Conservation (phyloP, 2,329 filamentous ascomycete species). For the Sporothrix schenckii region DNA sequence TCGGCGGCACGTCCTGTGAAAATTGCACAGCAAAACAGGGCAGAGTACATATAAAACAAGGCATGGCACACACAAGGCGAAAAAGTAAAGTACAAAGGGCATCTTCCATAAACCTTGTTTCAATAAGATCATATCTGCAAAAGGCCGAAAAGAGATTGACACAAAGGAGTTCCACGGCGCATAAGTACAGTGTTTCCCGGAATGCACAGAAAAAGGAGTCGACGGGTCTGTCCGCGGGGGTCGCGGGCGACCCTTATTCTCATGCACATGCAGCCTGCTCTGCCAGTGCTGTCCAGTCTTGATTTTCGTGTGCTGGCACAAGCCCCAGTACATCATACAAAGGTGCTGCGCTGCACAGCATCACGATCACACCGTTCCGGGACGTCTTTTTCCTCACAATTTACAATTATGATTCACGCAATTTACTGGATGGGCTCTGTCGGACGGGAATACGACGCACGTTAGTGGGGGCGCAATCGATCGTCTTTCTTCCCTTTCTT, state of each 20-base stretch:
- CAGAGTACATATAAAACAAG: not conserved
- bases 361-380: too few relatives aligned
- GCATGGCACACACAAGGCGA: not conserved
- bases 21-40: conserved; percentile 1
- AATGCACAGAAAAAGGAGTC: not conserved
- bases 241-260: not conserved
- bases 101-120: not conserved
- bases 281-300: not conserved
- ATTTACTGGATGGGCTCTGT: not conserved
- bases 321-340: too few relatives aligned
- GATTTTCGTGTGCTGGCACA: not conserved
- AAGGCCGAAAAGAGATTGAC: conserved; percentile 24
- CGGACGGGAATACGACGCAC: not conserved
- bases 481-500: not conserved
- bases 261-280: not conserved
- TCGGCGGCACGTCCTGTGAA: not conserved
- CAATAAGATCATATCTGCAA: conserved; percentile 26
- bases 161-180: not conserved
- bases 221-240: conserved; percentile 25
- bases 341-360: too few relatives aligned
- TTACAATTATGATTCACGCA: not conserved
- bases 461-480: not conserved
- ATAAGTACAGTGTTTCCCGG: not conserved
- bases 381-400: too few relatives aligned
- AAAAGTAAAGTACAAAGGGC: not conserved